Percentiles rank a stretch among this genome's conserved stretches.
phyloP scores from a whole-genome alignment of 129 eudicot species.

The Calendula officinalis region DNA sequence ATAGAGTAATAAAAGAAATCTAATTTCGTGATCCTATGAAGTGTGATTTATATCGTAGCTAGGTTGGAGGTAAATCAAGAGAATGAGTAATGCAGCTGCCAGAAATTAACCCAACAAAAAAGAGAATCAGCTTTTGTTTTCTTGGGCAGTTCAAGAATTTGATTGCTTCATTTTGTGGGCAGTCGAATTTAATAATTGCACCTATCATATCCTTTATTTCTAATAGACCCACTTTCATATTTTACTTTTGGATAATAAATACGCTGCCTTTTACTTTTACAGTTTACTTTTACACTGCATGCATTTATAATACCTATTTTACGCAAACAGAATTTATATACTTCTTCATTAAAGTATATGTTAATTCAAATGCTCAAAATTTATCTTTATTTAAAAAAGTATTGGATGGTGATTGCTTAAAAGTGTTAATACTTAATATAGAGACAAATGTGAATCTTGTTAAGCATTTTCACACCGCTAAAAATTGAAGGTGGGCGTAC shows the following conservation, averaged over 20 bases:
- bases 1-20: too few species aligned
- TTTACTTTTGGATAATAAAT: conserved; percentile 11
- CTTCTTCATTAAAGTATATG: too few species aligned
- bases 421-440: too few species aligned
- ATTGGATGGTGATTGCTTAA: too few species aligned
- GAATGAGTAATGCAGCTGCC: conserved; percentile 25
- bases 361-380: background rate
- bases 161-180: conserved; percentile 35
- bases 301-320: conserved; percentile 2
- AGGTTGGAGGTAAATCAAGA: conserved; percentile 17
- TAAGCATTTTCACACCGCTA: too few species aligned
- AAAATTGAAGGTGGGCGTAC: too few species aligned
- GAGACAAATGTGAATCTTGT: too few species aligned
- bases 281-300: conserved; percentile 19
- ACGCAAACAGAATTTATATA: conserved; percentile 1
- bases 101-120: conserved; percentile 8
- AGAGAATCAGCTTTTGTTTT: conserved; percentile 27
- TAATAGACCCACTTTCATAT: conserved; percentile 16
- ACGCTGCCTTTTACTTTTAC: conserved; percentile 21
- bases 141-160: conserved; percentile 43
- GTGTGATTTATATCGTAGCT: conserved; percentile 14
- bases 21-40: conserved; percentile 4
- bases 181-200: conserved; percentile 26
- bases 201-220: conserved; percentile 12
- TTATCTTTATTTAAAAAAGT: background rate